Percentiles rank a stretch among this genome's conserved stretches.
phyloP scores from a whole-genome alignment of 83 land plant genomes.

The Picea engelmannii region DNA sequence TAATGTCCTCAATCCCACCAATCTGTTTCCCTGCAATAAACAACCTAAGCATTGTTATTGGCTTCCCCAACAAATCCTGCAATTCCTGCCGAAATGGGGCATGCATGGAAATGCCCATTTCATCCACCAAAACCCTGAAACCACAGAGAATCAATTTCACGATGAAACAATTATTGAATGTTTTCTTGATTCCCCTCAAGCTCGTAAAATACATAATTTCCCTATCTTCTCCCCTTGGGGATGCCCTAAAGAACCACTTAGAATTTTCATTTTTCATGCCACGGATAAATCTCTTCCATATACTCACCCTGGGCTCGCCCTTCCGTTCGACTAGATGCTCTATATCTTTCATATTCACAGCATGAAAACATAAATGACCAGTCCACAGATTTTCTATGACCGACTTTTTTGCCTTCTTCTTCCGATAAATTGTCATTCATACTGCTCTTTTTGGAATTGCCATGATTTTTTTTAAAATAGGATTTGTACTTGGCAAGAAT shows the following conservation, averaged over 20 bases:
- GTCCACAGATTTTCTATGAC: neutral
- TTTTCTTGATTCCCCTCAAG: slow-evolving; percentile 60
- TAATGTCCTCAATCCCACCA: slow-evolving; percentile 65
- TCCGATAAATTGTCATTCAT: too few relatives aligned
- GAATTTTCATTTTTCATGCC: neutral
- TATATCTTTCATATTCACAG: slow-evolving; percentile 5
- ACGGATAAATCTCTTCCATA: too few relatives aligned
- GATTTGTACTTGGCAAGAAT: too few relatives aligned
- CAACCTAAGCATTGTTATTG: slow-evolving; percentile 40
- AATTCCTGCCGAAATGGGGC: slow-evolving; percentile 54
- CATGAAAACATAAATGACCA: slow-evolving; percentile 54
- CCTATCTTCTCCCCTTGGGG: slow-evolving; percentile 29
- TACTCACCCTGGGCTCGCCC: too few relatives aligned
- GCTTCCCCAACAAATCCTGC: slow-evolving; percentile 35
- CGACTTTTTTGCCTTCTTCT: too few relatives aligned
- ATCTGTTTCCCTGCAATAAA: slow-evolving; percentile 43
- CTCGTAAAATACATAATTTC: slow-evolving; percentile 65
- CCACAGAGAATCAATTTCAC: slow-evolving; percentile 43
- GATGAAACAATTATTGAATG: slow-evolving; percentile 61
- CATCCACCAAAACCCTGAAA: slow-evolving; percentile 47
- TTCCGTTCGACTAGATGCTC: too few relatives aligned
- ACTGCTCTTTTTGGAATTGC: too few relatives aligned
- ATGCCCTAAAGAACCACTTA: slow-evolving; percentile 3
- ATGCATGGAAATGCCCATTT: slow-evolving; percentile 71
- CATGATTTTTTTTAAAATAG: too few relatives aligned